Evolutionary conservation across 179 eudicot genomes (phyloP).

Genomic region (Silene coronaria): DNA sequence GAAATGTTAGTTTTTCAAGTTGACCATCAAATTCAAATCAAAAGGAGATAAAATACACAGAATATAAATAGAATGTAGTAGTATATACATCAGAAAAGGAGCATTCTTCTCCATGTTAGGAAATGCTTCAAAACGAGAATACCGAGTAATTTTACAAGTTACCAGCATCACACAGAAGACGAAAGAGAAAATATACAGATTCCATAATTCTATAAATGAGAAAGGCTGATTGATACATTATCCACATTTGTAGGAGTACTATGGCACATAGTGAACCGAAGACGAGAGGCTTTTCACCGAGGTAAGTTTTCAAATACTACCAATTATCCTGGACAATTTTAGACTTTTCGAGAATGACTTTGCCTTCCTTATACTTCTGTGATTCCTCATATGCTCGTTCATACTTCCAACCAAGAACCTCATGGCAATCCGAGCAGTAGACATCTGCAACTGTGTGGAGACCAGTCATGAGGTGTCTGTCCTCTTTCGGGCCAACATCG

Average conservation of each 20-base stretch:
- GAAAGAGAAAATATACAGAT: neutral
- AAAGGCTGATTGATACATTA: neutral
- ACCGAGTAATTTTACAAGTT: no score
- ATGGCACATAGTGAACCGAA: neutral
- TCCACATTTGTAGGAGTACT: neutral
- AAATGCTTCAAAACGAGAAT: neutral
- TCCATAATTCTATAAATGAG: neutral
- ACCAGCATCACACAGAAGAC: no score
- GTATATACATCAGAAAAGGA: neutral
- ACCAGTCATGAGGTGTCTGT: constrained; percentile 40
- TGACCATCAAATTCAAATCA: no score
- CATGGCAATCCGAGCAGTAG: constrained; percentile 32
- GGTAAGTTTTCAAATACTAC: constrained; percentile 10
- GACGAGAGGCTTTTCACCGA: neutral
- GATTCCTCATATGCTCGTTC: constrained; percentile 39
- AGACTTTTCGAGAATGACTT: constrained; percentile 33
- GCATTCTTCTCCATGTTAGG: neutral
- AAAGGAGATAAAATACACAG: no score
- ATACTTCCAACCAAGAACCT: constrained; percentile 39
- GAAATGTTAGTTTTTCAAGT: no score
- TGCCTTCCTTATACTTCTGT: constrained; percentile 44
- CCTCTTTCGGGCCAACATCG: constrained; percentile 35
- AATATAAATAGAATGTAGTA: no score
- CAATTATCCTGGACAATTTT: constrained; percentile 36
- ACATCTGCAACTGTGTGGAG: constrained; percentile 44